A percentile compares a stretch with the other conserved stretches of the same genome.
Evolutionary conservation across 495 filamentous ascomycete species (phyloP).

Genomic region (Penicillium bovifimosum): DNA sequence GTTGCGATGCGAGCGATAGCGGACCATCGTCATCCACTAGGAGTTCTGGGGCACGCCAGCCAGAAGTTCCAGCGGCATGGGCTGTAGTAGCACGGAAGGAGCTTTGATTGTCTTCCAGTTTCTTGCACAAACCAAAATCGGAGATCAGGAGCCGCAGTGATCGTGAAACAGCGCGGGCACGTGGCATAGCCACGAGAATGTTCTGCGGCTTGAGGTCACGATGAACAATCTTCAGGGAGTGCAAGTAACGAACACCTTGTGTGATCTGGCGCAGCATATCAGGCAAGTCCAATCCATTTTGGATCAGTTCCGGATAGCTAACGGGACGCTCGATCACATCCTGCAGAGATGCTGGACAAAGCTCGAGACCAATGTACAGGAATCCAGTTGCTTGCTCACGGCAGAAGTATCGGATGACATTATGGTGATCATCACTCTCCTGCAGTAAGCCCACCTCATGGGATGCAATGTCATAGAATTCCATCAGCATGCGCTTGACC

Average conservation of each 20-base stretch:
- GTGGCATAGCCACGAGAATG: constrained; percentile 67
- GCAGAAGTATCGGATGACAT: constrained; percentile 93
- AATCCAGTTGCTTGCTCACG: constrained; percentile 86
- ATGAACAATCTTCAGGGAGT: constrained; percentile 90
- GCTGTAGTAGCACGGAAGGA: constrained; percentile 92
- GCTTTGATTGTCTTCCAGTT: constrained; percentile 90
- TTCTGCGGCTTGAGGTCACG: constrained; percentile 97
- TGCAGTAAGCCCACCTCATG: constrained; percentile 87
- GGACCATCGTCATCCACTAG: constrained; percentile 66
- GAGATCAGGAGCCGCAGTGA: constrained; percentile 78
- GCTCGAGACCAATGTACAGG: constrained; percentile 90
- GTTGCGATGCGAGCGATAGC: constrained; percentile 32
- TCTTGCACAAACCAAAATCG: constrained; percentile 97
- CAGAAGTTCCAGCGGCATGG: constrained; percentile 86
- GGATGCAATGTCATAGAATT: constrained; percentile 91
- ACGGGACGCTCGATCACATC: constrained; percentile 74
- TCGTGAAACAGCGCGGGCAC: constrained; percentile 29
- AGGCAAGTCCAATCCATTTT: constrained; percentile 49
- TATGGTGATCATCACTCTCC: constrained; percentile 91
- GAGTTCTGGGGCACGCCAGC: constrained; percentile 94
- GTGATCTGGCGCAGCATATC: constrained; percentile 79
- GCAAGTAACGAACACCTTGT: constrained; percentile 79
- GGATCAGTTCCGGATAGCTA: constrained; percentile 52
- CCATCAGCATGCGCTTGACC: constrained; percentile 91
- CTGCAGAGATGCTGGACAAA: constrained; percentile 89